Evolutionary conservation across 2,329 filamentous ascomycete genomes (phyloP).

Genomic region (Aspergillus sp.): DNA sequence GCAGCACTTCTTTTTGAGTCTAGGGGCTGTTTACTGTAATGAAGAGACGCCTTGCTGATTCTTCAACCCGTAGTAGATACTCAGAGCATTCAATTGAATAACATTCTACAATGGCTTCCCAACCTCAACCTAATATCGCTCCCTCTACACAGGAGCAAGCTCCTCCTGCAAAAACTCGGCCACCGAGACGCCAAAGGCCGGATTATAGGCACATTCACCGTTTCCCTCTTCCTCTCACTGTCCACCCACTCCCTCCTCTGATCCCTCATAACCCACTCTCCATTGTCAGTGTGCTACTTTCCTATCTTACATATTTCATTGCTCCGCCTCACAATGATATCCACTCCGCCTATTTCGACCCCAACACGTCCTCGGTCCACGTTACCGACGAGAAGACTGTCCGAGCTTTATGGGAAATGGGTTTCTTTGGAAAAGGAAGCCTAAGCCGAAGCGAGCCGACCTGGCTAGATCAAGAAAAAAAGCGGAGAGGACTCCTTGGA

Average conservation of each 20-base stretch:
- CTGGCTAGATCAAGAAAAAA: conserved; percentile 83
- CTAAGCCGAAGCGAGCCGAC: conserved; percentile 92
- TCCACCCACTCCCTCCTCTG: conserved; percentile 81
- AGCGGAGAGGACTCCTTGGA: conserved; percentile 64
- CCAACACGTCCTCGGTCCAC: conserved; percentile 77
- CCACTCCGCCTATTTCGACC: conserved; percentile 77
- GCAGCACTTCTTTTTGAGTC: conserved; percentile 13
- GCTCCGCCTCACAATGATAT: conserved; percentile 60
- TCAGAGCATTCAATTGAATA: conserved; percentile 22
- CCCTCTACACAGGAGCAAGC: conserved; percentile 15
- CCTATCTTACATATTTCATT: conserved; percentile 73
- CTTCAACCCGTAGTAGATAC: conserved; percentile 25
- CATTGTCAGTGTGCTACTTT: conserved; percentile 73
- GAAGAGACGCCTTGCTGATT: conserved; percentile 25
- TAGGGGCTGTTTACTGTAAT: conserved; percentile 12
- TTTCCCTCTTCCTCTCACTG: conserved; percentile 74
- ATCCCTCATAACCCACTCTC: conserved; percentile 92
- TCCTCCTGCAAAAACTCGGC: conserved; percentile 21
- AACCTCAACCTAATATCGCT: conserved; percentile 19
- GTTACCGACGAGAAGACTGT: conserved; percentile 75
- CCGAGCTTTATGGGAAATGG: conserved; percentile 87
- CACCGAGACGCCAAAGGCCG: conserved; percentile 37
- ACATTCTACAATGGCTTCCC: conserved; percentile 30
- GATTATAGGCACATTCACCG: conserved; percentile 77
- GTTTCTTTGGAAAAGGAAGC: conserved; percentile 94